Evolutionary conservation across 208 protist species (phyloP), one percentile per base, ranked within the genome.

Genomic region (Leishmania amazonensis): DNA sequence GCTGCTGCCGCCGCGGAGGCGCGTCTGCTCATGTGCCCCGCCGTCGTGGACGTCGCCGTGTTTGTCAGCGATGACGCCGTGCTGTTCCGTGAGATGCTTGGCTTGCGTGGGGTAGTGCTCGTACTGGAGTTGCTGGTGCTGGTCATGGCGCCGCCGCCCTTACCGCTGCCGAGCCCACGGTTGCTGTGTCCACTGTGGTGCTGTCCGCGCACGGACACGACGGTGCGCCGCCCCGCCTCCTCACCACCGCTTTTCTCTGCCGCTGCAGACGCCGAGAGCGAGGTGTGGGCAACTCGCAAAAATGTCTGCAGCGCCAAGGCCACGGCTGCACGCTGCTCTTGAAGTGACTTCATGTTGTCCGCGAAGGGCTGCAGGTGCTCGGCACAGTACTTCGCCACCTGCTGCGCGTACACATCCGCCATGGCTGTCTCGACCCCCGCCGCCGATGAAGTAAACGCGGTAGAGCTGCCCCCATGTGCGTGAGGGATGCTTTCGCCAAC

Each of bases 311-410:
- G 60, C 40, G 85, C 77, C 21, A 88, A 53, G 3, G 78, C 42
- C 4, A 95, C 84, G 67, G 79, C 84, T 11, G 86, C n/a, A 31
- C 91, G 83, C 42, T 85, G 85, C 81, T 89, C 78, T 49, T 79
- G 80, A 38, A 96, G 71, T 7, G 76, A n/a, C 24, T 89, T 86
- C 80, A 93, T 95, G 83, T 87, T 92, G 58, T 86, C 67, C 1
- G 75, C 82, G 62, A 89, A 90, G 28, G 90, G 88, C 54, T 90
- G 85, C 74, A 93, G 84, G 68, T 91, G 87, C 53, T 89, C 81
- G 17, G 88, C 83, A 83, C 94, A 95, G 87, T 93, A 96, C 38
- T 68, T 70, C 24, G 80, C 67, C 76, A 96, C 84, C 2, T 80
- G 75, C 38, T 94, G 84, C 21, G 92, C 65, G 54, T 57, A 87